A percentile compares a stretch with the other conserved stretches of the same genome.
phyloP scores from a whole-genome alignment of 1,284 basidiomycete species.

The Ceratobasidium sp. region DNA sequence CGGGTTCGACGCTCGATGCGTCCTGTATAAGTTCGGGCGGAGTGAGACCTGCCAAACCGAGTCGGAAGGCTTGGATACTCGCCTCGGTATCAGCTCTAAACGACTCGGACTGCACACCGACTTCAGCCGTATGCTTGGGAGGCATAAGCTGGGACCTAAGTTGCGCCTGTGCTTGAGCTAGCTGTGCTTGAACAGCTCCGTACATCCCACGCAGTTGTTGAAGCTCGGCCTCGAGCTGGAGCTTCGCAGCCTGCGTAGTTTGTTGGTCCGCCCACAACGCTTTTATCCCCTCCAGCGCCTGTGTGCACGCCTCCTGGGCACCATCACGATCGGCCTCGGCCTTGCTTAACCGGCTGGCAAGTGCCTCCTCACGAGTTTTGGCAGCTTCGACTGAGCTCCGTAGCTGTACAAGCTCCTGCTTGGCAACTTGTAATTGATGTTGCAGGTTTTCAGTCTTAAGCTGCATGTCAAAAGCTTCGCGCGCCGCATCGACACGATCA shows the following conservation, averaged over 20 bases:
- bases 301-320: slow-evolving; percentile 4
- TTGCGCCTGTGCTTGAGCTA: slow-evolving; percentile 31
- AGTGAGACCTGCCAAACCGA: slow-evolving; percentile 5
- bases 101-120: slow-evolving; percentile 15
- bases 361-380: slow-evolving; percentile 30
- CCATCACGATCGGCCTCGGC: slow-evolving; percentile 26
- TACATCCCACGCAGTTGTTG: slow-evolving; percentile 49
- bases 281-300: background rate
- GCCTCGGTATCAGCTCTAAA: slow-evolving; percentile 12
- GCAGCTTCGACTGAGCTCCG: slow-evolving; percentile 17
- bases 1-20: slow-evolving; percentile 36
- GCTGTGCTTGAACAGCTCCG: slow-evolving; percentile 40
- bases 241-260: slow-evolving; percentile 12
- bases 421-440: background rate
- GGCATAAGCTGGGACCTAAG: slow-evolving; percentile 4
- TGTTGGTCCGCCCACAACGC: slow-evolving; percentile 14
- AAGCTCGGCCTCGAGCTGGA: slow-evolving; percentile 48
- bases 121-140: slow-evolving; percentile 23
- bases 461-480: slow-evolving; percentile 16
- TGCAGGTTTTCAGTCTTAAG: slow-evolving; percentile 20
- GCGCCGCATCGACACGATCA: slow-evolving; percentile 14
- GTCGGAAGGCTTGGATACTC: background rate
- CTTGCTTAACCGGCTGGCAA: slow-evolving; percentile 11
- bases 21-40: slow-evolving; percentile 12
- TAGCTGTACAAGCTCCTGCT: slow-evolving; percentile 24